These are phyloP conservation scores for Nemania diffusa DNA, from an alignment of 2,329 filamentous ascomycete genomes.

Conservation along the genomic window DNA sequence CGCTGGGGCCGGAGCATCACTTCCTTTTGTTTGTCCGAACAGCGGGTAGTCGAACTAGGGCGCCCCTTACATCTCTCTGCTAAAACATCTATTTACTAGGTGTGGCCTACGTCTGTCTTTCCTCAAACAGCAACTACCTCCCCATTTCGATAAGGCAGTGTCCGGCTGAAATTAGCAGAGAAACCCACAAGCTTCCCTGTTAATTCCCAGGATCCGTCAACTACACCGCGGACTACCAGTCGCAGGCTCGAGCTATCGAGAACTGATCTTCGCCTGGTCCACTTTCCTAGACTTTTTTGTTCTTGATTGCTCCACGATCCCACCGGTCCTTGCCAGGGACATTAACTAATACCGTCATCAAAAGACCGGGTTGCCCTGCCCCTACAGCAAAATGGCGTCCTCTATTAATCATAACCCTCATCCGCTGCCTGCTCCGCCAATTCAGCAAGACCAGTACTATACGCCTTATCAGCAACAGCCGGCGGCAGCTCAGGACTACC, in stretches of 20 bases:
- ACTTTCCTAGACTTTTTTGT: constrained; percentile 40
- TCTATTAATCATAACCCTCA: constrained; percentile 44
- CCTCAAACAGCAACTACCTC: constrained; percentile 23
- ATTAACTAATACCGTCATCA: constrained; percentile 39
- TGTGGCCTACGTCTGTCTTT: constrained; percentile 31
- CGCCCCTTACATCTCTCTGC: constrained; percentile 30
- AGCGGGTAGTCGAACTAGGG: constrained; percentile 21
- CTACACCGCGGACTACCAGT: constrained; percentile 31
- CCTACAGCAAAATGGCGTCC: constrained; percentile 48
- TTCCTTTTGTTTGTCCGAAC: constrained; percentile 22
- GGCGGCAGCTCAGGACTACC: constrained; percentile 35
- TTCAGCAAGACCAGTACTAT: constrained; percentile 40
- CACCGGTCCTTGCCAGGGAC: constrained; percentile 41
- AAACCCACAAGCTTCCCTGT: constrained; percentile 26
- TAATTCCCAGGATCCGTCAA: constrained; percentile 23
- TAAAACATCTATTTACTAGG: constrained; percentile 15
- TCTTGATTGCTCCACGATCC: constrained; percentile 42
- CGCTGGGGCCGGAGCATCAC: constrained; percentile 20
- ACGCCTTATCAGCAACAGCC: constrained; percentile 32
- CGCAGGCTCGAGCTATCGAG: constrained; percentile 37
- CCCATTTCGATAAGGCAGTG: constrained; percentile 17
- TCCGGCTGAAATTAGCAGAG: constrained; percentile 30
- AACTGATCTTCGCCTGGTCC: constrained; percentile 41
- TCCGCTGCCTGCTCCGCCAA: constrained; percentile 46
- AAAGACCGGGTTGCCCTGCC: constrained; percentile 38